Percentiles rank a stretch among this genome's conserved stretches.
These are phyloP conservation scores for Claviceps arundinis DNA, from an alignment of 2,329 filamentous ascomycete genomes.

Conservation along the genomic window DNA sequence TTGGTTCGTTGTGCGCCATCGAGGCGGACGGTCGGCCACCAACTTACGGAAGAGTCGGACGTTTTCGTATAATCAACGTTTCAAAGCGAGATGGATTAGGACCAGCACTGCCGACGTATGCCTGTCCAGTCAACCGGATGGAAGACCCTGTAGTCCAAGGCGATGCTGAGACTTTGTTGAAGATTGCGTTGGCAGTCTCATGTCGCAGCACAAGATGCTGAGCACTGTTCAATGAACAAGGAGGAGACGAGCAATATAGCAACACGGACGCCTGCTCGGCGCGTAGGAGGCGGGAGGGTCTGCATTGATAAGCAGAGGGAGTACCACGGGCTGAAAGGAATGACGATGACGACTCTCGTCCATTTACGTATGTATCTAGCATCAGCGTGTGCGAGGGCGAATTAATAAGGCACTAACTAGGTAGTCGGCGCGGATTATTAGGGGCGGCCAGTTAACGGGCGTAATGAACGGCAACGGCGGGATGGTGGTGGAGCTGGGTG, in stretches of 20 bases:
- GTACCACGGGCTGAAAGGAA: background rate
- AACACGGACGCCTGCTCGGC: no score
- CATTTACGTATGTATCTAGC: background rate
- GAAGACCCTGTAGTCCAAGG: background rate
- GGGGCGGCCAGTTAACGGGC: no score
- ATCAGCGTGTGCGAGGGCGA: no score
- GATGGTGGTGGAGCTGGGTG: no score
- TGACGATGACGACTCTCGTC: background rate
- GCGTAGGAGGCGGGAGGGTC: background rate
- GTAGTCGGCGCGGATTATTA: no score
- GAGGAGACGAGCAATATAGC: no score
- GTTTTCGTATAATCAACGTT: background rate
- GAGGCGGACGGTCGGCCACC: background rate
- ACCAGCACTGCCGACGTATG: background rate
- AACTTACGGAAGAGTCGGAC: background rate
- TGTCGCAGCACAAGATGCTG: background rate
- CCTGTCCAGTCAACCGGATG: background rate
- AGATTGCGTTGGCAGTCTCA: background rate
- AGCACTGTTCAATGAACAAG: background rate
- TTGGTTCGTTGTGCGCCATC: background rate
- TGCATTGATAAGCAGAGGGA: conserved; percentile 2
- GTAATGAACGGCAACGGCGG: no score
- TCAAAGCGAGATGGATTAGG: background rate
- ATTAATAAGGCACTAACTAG: no score
- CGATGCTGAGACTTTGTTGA: background rate